phyloP scores from a whole-genome alignment of 192 early-diverging fungal species.

The Umbelopsis vinacea region DNA sequence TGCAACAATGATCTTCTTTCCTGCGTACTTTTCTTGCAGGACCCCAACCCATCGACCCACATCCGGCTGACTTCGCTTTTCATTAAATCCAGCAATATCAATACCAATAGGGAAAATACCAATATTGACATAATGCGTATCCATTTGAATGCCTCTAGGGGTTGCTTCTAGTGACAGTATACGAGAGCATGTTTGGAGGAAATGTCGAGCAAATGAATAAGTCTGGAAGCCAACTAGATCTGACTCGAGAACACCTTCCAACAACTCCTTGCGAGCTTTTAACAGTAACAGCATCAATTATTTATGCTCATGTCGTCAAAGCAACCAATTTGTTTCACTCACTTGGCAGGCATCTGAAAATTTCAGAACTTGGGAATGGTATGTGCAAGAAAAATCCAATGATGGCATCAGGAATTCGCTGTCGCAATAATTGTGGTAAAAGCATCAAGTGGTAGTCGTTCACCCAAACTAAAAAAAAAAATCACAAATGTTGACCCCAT shows the following conservation, averaged over 20 bases:
- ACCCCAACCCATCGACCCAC: slow-evolving; percentile 81
- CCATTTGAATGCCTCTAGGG: slow-evolving; percentile 81
- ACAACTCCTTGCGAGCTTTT: slow-evolving; percentile 78
- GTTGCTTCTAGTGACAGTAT: slow-evolving; percentile 88
- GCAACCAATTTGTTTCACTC: slow-evolving; percentile 36
- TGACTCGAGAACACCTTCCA: slow-evolving; percentile 88
- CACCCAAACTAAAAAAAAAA: slow-evolving; percentile 75
- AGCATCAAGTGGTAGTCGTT: slow-evolving; percentile 99
- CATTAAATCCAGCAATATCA: slow-evolving; percentile 74
- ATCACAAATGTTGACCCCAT: no score
- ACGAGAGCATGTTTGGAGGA: slow-evolving; percentile 86
- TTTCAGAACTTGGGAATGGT: slow-evolving; percentile 94
- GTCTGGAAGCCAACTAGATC: slow-evolving; percentile 94
- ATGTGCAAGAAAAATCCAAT: slow-evolving; percentile 98
- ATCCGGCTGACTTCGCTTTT: slow-evolving; percentile 67
- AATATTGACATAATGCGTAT: slow-evolving; percentile 80
- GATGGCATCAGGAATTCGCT: slow-evolving; percentile 81
- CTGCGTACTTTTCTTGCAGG: slow-evolving; percentile 87
- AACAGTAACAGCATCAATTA: neutral
- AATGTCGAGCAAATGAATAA: slow-evolving; percentile 91
- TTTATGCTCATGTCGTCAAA: neutral
- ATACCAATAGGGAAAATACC: slow-evolving; percentile 95
- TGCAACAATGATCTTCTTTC: slow-evolving; percentile 90
- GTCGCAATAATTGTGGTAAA: slow-evolving; percentile 84
- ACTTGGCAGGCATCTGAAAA: slow-evolving; percentile 89